These are phyloP conservation scores for Saturnispora ahearnii DNA, from an alignment of 805 yeast genomes.

Conservation along the genomic window DNA sequence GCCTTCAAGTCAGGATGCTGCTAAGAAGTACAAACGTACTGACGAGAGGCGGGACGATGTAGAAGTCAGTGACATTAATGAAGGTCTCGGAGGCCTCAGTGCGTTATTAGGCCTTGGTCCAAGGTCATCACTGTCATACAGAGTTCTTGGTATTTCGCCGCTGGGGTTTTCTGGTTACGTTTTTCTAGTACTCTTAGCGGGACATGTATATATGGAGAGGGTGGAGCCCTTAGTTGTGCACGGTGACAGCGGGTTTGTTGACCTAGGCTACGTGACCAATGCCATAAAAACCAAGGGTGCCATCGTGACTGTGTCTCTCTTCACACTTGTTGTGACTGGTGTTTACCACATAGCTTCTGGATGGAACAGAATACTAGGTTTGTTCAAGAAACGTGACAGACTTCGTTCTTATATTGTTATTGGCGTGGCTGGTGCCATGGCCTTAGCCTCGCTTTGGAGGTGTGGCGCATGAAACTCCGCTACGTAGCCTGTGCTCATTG, in stretches of 20 bases:
- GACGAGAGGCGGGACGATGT: slow-evolving; percentile 14
- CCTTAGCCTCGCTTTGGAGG: background rate
- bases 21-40: slow-evolving; percentile 3
- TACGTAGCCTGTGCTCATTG: no score
- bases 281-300: slow-evolving; percentile 5
- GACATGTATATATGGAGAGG: slow-evolving; percentile 43
- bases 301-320: slow-evolving; percentile 13
- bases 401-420: slow-evolving; percentile 37
- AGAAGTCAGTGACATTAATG: slow-evolving; percentile 29
- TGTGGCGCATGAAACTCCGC: no score
- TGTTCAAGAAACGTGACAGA: slow-evolving; percentile 33
- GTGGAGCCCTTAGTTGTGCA: slow-evolving; percentile 44
- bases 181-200: slow-evolving; percentile 34
- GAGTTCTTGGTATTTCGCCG: slow-evolving; percentile 44
- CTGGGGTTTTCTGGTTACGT: slow-evolving; percentile 52
- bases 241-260: slow-evolving; percentile 55
- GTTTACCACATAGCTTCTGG: slow-evolving; percentile 53
- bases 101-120: slow-evolving; percentile 49
- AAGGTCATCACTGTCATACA: slow-evolving; percentile 36
- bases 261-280: slow-evolving; percentile 42
- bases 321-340: slow-evolving; percentile 31
- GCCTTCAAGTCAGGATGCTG: slow-evolving; percentile 5
- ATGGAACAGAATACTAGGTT: slow-evolving; percentile 35
- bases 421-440: slow-evolving; percentile 11
- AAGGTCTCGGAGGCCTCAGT: slow-evolving; percentile 56